A percentile compares a stretch with the other conserved stretches of the same genome.
Evolutionary conservation across 371 early-diverging fungal species (phyloP).

Genomic region (Rhizopus delemar): DNA sequence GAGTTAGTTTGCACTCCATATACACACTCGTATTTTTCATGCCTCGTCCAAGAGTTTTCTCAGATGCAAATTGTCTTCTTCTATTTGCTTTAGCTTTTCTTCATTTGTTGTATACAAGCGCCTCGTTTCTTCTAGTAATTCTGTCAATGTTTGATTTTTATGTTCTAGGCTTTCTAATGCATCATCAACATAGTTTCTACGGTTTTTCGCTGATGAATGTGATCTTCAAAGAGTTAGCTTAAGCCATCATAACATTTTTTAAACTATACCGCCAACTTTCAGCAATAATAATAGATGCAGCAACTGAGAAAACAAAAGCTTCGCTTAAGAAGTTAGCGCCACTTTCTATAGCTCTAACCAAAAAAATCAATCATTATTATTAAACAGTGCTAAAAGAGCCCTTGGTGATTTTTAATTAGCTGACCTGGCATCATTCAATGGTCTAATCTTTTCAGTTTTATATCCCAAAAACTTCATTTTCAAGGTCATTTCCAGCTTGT

Average conservation of each 20-base stretch:
- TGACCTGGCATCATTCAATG: slow-evolving; percentile 78
- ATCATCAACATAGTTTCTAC: slow-evolving; percentile 72
- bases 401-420: not conserved
- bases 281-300: slow-evolving; percentile 72
- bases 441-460: slow-evolving; percentile 76
- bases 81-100: slow-evolving; percentile 44
- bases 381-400: not conserved
- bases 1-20: not conserved
- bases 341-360: slow-evolving; percentile 75
- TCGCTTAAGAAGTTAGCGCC: slow-evolving; percentile 90
- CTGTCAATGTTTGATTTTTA: slow-evolving; percentile 42
- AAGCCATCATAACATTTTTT: not conserved
- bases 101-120: slow-evolving; percentile 31
- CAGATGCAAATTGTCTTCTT: slow-evolving; percentile 51
- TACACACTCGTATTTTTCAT: not conserved
- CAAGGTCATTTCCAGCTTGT: slow-evolving; percentile 76
- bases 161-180: slow-evolving; percentile 65
- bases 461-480: slow-evolving; percentile 84
- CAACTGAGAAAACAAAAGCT: slow-evolving; percentile 82
- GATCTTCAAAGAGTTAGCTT: slow-evolving; percentile 46
- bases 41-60: slow-evolving; percentile 55
- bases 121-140: slow-evolving; percentile 42
- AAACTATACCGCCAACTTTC: slow-evolving; percentile 62
- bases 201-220: slow-evolving; percentile 61
- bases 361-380: not conserved